Conservation (phyloP, 2,329 filamentous ascomycete species). For the Pleurostoma richardsiae region DNA sequence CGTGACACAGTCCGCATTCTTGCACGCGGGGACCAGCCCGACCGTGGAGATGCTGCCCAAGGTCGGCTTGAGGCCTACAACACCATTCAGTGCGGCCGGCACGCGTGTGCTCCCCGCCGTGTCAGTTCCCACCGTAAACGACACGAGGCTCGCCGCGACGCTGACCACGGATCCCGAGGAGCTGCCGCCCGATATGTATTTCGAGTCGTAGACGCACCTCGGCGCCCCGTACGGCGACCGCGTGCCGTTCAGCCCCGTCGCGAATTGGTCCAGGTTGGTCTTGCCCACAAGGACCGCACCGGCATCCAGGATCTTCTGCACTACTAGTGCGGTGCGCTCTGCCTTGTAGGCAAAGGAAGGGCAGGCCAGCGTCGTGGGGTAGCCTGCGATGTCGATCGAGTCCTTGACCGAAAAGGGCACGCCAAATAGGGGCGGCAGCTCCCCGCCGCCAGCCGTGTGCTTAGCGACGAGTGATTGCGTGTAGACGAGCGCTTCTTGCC, state of each 20-base stretch:
- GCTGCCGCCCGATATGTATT: slow-evolving; percentile 40
- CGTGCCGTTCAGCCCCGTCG: slow-evolving; percentile 57
- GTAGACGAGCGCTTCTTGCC: slow-evolving; percentile 30
- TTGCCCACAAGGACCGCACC: slow-evolving; percentile 57
- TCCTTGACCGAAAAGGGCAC: slow-evolving; percentile 55
- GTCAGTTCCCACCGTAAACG: slow-evolving; percentile 52
- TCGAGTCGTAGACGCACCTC: not conserved
- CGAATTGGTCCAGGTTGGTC: slow-evolving; percentile 56
- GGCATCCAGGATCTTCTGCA: slow-evolving; percentile 41
- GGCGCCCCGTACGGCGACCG: slow-evolving; percentile 51
- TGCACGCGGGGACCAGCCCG: slow-evolving; percentile 46
- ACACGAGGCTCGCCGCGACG: slow-evolving; percentile 46
- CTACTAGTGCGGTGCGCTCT: slow-evolving; percentile 31
- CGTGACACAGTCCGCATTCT: slow-evolving; percentile 47
- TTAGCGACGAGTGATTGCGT: slow-evolving; percentile 31
- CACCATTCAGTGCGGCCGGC: slow-evolving; percentile 47
- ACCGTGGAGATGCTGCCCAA: slow-evolving; percentile 40
- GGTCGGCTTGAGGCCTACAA: slow-evolving; percentile 46
- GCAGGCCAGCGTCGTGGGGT: slow-evolving; percentile 49
- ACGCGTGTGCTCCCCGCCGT: slow-evolving; percentile 50
- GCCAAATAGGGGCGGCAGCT: slow-evolving; percentile 42
- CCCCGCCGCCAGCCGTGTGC: slow-evolving; percentile 25
- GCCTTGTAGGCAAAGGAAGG: slow-evolving; percentile 36
- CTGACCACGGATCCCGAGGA: slow-evolving; percentile 50
- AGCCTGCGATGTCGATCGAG: slow-evolving; percentile 45